Percentiles rank a stretch among this genome's conserved stretches.
Evolutionary conservation across 2,329 filamentous ascomycete genomes (phyloP).

Genomic region (Fragosphaeria purpurea): DNA sequence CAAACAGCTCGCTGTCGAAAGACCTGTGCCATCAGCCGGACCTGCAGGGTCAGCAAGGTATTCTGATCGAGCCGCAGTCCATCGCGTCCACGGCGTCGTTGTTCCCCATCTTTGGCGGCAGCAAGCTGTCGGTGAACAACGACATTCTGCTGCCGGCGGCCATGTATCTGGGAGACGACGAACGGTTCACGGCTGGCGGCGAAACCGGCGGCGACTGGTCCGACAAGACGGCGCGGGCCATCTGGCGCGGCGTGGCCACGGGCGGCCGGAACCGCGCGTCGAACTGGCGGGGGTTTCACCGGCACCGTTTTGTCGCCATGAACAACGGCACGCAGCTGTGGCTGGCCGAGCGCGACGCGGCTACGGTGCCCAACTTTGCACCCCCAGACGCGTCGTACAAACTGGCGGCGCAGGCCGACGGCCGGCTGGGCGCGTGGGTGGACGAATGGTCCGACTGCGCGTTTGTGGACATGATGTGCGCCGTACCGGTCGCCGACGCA

Average conservation of each 20-base stretch:
- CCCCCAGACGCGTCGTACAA: conserved; percentile 38
- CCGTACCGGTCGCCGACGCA: conserved; percentile 18
- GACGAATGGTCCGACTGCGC: conserved; percentile 37
- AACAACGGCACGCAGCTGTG: conserved; percentile 53
- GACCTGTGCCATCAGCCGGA: conserved; percentile 59
- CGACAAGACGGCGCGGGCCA: conserved; percentile 42
- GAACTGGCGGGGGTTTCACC: conserved; percentile 65
- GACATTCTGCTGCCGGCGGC: conserved; percentile 60
- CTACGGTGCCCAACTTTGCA: conserved; percentile 41
- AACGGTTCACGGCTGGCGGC: conserved; percentile 49
- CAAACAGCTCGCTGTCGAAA: conserved; percentile 50
- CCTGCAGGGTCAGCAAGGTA: conserved; percentile 51
- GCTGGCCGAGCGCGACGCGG: conserved; percentile 33
- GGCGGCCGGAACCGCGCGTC: conserved; percentile 47
- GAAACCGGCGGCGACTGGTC: conserved; percentile 46
- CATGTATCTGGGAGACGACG: conserved; percentile 57
- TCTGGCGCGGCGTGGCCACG: conserved; percentile 61
- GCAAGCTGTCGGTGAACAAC: conserved; percentile 59
- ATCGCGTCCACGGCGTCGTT: conserved; percentile 46
- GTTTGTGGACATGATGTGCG: conserved; percentile 46
- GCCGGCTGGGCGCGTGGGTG: conserved; percentile 40
- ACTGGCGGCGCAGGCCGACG: conserved; percentile 34
- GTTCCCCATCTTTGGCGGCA: conserved; percentile 58
- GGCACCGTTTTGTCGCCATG: conserved; percentile 66
- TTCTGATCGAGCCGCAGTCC: conserved; percentile 51